Percentiles rank a stretch among this genome's conserved stretches.
These are phyloP conservation scores for Prunella vulgaris DNA, from an alignment of 257 asterid species.

Conservation along the genomic window DNA sequence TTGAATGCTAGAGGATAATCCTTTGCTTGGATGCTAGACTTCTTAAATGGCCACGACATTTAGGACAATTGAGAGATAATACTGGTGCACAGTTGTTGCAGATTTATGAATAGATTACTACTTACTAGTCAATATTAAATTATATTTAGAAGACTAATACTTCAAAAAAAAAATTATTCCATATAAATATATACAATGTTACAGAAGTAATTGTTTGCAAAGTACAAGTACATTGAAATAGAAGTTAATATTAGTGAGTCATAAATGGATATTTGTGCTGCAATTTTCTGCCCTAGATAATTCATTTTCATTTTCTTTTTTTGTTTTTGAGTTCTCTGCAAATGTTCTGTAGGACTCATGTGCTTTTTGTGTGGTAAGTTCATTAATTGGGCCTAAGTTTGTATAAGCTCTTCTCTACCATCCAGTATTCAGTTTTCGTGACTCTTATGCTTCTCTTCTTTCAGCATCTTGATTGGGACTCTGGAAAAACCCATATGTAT, in stretches of 20 bases:
- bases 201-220: background rate
- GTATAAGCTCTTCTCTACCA: background rate
- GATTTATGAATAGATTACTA: background rate
- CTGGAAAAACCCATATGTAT: conserved; percentile 54
- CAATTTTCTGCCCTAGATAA: background rate
- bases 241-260: background rate
- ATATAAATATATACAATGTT: background rate
- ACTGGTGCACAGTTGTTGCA: background rate
- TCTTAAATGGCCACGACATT: background rate
- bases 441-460: conserved; percentile 17
- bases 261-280: background rate
- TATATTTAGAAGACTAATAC: too few relatives aligned
- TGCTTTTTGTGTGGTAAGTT: background rate
- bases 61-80: conserved; percentile 1
- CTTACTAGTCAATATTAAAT: too few relatives aligned
- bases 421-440: background rate
- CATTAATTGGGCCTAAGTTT: background rate
- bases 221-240: background rate
- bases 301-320: background rate
- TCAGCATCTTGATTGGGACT: conserved; percentile 67
- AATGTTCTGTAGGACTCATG: background rate
- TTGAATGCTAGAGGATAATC: too few relatives aligned
- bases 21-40: conserved; percentile 4
- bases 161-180: background rate
- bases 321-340: background rate